Evolutionary conservation across 2,329 filamentous ascomycete genomes (phyloP).

Genomic region (Aureobasidium sp.): DNA sequence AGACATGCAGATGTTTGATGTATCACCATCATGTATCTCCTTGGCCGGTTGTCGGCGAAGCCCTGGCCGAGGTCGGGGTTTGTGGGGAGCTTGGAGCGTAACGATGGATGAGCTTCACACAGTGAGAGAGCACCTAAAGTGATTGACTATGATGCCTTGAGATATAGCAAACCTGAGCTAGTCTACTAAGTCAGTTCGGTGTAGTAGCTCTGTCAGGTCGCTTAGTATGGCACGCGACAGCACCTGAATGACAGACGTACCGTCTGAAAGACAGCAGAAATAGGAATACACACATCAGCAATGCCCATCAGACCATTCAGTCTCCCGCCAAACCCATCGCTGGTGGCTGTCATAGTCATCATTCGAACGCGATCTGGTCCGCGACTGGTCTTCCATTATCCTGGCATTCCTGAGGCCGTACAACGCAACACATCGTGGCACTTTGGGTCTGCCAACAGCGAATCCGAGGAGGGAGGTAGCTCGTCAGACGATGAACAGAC

Average conservation of each 20-base stretch:
- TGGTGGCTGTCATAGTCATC: constrained; percentile 64
- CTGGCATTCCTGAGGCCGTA: constrained; percentile 31
- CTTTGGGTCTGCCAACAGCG: constrained; percentile 9
- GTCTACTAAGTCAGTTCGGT: not conserved
- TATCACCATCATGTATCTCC: not conserved
- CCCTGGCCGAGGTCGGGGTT: not conserved
- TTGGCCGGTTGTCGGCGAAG: not conserved
- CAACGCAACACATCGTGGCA: constrained; percentile 7
- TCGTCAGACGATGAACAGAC: constrained; percentile 9
- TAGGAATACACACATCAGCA: not conserved
- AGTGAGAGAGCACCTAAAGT: not conserved
- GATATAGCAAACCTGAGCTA: not conserved
- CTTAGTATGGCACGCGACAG: constrained; percentile 1
- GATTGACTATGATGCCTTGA: not conserved
- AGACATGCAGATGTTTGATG: not conserved
- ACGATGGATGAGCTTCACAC: not conserved
- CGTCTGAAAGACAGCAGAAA: not conserved
- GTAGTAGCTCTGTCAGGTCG: not conserved
- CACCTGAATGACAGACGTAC: not conserved
- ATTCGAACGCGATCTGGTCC: constrained; percentile 71
- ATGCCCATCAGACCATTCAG: constrained; percentile 14
- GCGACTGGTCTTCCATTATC: constrained; percentile 80
- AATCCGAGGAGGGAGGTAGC: constrained; percentile 5
- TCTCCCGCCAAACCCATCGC: constrained; percentile 44
- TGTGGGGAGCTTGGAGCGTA: not conserved